phyloP scores from a whole-genome alignment of 2,329 filamentous ascomycete genomes.

The Neocucurbitaria cava region DNA sequence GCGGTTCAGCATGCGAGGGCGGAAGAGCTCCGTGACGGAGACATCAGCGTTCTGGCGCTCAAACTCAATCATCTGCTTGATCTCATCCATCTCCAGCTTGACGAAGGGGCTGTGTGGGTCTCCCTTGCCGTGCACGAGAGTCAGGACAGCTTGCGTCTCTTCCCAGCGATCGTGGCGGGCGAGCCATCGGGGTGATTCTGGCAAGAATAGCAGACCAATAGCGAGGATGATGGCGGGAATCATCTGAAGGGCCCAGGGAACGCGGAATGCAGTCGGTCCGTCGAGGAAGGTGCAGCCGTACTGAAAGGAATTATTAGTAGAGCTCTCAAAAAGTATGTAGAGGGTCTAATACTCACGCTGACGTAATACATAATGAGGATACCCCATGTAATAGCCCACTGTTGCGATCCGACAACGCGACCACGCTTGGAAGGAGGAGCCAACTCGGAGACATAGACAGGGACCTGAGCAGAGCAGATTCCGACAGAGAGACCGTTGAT shows the following conservation, averaged over 20 bases:
- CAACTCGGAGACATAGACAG: constrained; percentile 73
- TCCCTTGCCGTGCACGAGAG: constrained; percentile 60
- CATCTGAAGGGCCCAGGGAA: constrained; percentile 50
- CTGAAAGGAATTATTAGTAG: constrained; percentile 44
- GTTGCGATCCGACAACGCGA: constrained; percentile 73
- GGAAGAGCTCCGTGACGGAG: constrained; percentile 74
- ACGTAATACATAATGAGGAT: no score
- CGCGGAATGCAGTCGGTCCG: constrained; percentile 43
- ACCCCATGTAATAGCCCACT: constrained; percentile 76
- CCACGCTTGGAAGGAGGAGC: constrained; percentile 66
- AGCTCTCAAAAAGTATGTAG: no score
- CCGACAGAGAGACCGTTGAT: constrained; percentile 77
- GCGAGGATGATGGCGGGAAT: constrained; percentile 45
- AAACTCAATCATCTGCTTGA: constrained; percentile 75
- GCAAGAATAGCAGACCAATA: constrained; percentile 60
- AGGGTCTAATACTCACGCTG: no score
- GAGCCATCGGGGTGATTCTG: constrained; percentile 56
- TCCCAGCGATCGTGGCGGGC: constrained; percentile 56
- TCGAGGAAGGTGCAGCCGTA: constrained; percentile 47
- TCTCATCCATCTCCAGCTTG: constrained; percentile 71
- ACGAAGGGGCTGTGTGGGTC: constrained; percentile 72
- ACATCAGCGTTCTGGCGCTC: constrained; percentile 74
- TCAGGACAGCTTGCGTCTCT: constrained; percentile 51
- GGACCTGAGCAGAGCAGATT: constrained; percentile 73
- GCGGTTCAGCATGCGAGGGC: constrained; percentile 75